These are phyloP conservation scores for Pseudoturritis turrita DNA, from an alignment of 345 rosid species.

Conservation along the genomic window DNA sequence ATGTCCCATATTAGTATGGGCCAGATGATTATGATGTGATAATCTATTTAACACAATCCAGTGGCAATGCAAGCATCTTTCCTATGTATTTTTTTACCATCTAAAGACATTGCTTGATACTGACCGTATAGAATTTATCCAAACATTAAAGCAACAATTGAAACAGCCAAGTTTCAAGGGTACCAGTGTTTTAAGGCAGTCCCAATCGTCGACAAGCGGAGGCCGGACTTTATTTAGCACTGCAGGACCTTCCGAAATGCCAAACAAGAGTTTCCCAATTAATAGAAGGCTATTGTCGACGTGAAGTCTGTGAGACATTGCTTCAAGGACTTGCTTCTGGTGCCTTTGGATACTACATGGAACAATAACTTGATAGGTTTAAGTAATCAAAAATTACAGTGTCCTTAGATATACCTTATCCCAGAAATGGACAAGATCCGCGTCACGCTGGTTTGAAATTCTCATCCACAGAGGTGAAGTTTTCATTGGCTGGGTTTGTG, in stretches of 20 bases:
- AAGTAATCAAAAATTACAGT: neutral
- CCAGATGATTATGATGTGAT: neutral
- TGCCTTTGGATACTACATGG: constrained; percentile 71
- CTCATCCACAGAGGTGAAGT: constrained; percentile 58
- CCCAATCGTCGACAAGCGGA: constrained; percentile 93
- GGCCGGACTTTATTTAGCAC: constrained; percentile 53
- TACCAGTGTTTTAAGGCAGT: constrained; percentile 80
- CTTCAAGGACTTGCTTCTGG: constrained; percentile 84
- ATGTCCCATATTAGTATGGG: too few relatives aligned
- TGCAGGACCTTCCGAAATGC: constrained; percentile 53
- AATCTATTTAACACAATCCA: too few relatives aligned
- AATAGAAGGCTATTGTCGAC: constrained; percentile 62
- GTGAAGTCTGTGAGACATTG: constrained; percentile 84
- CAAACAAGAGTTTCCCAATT: constrained; percentile 74
- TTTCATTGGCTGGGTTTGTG: constrained; percentile 88
- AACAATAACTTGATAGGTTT: neutral
- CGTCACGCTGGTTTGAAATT: constrained; percentile 91
- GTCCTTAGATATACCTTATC: constrained; percentile 50
- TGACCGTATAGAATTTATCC: neutral
- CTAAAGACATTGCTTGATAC: neutral
- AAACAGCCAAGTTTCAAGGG: neutral
- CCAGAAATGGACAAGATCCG: constrained; percentile 93
- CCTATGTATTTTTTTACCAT: neutral
- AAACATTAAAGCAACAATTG: neutral
- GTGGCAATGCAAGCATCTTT: neutral